Evolutionary conservation across 495 filamentous ascomycete genomes (phyloP).

Genomic region (Lichenothelia convexa): DNA sequence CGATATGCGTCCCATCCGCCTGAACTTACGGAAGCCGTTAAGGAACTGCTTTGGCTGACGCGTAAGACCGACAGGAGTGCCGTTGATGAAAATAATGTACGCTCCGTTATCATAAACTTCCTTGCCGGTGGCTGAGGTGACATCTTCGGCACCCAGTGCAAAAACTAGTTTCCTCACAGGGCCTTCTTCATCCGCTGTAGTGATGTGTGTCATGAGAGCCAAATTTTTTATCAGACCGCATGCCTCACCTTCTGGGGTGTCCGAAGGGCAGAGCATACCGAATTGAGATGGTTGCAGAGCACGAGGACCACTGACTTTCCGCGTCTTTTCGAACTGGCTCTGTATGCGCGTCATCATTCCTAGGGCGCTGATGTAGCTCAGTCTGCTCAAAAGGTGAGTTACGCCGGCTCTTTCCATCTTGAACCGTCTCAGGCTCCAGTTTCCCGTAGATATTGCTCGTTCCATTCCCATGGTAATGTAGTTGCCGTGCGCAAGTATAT

Average conservation of each 20-base stretch:
- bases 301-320: constrained; percentile 93
- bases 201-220: constrained; percentile 95
- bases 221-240: constrained; percentile 98
- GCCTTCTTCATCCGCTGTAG: constrained; percentile 78
- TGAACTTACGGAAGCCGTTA: constrained; percentile 52
- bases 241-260: constrained; percentile 96
- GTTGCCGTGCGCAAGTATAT: constrained; percentile 74
- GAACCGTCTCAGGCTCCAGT: constrained; percentile 99
- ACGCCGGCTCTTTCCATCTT: constrained; percentile 86
- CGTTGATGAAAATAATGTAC: constrained; percentile 91
- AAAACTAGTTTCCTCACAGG: constrained; percentile 68
- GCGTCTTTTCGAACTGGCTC: constrained; percentile 91
- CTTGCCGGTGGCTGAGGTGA: constrained; percentile 63
- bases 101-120: constrained; percentile 75
- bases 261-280: constrained; percentile 92
- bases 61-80: constrained; percentile 90
- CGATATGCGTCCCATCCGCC: constrained; percentile 57
- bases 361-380: constrained; percentile 88
- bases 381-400: constrained; percentile 93
- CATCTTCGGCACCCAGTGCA: constrained; percentile 64
- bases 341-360: constrained; percentile 95
- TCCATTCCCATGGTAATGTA: constrained; percentile 86
- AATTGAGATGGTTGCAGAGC: constrained; percentile 98
- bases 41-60: constrained; percentile 67
- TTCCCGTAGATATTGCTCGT: constrained; percentile 94